phyloP scores from a whole-genome alignment of 495 filamentous ascomycete species.

The Tuber umbilicatum region DNA sequence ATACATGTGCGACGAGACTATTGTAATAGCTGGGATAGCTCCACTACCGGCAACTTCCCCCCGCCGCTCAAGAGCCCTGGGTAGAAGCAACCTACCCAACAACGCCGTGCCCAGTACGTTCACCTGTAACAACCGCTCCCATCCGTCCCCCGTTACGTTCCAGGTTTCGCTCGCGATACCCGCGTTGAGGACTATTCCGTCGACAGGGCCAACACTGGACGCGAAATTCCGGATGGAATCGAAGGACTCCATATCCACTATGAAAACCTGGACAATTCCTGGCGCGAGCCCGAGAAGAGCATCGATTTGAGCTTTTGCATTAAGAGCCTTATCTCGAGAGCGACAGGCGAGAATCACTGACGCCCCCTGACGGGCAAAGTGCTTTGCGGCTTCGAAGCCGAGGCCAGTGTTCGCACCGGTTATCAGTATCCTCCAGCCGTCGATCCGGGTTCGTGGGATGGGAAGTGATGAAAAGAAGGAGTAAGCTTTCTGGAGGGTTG shows the following conservation, averaged over 20 bases:
- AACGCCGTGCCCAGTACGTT: conserved; percentile 56
- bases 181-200: conserved; percentile 49
- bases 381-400: conserved; percentile 47
- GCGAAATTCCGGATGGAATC: conserved; percentile 46
- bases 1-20: conserved; percentile 21
- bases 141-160: conserved; percentile 44
- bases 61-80: not conserved
- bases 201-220: conserved; percentile 43
- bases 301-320: conserved; percentile 45
- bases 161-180: conserved; percentile 39
- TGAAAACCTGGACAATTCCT: conserved; percentile 50
- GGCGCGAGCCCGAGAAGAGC: conserved; percentile 37
- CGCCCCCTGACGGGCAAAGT: conserved; percentile 45
- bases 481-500: not conserved
- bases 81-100: conserved; percentile 43
- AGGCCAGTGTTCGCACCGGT: conserved; percentile 52
- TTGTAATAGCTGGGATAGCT: not conserved
- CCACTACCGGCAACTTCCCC: not conserved
- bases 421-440: conserved; percentile 48
- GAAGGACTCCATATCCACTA: conserved; percentile 53
- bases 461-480: not conserved
- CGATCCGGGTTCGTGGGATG: conserved; percentile 1
- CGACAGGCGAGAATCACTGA: conserved; percentile 49
- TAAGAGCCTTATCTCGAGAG: conserved; percentile 44
- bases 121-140: conserved; percentile 54